Percentiles rank a stretch among this genome's conserved stretches.
Conservation (phyloP, 2,329 filamentous ascomycete genomes). For the Zelopaecilomyces penicillatus region DNA sequence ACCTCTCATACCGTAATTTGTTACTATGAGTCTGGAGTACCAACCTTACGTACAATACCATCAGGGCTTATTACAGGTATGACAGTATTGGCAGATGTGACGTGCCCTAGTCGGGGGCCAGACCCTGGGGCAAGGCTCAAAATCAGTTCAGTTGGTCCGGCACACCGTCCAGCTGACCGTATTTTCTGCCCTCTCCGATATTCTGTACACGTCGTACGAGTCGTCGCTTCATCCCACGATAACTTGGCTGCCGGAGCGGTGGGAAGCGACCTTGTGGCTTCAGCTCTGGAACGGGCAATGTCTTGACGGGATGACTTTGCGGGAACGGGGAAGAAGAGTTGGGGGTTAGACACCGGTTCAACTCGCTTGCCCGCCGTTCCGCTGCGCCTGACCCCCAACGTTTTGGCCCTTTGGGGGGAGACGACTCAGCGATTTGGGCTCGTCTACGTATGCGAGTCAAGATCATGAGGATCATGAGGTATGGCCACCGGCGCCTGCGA, state of each 20-base stretch:
- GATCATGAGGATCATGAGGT: conserved; percentile 3
- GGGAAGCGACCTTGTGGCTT: no score
- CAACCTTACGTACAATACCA: no score
- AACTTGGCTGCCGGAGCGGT: no score
- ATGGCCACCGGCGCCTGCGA: conserved; percentile 2
- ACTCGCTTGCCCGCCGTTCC: background rate
- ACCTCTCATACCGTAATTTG: no score
- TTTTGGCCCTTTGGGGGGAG: conserved; percentile 2
- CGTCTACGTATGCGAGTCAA: conserved; percentile 1
- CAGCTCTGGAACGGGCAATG: no score
- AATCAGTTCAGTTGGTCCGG: conserved; percentile 8
- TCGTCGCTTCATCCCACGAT: no score
- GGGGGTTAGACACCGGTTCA: no score
- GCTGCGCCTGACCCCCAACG: conserved; percentile 10
- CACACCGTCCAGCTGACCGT: conserved; percentile 10
- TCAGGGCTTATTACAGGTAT: no score
- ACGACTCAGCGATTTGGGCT: background rate
- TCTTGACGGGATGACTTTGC: no score
- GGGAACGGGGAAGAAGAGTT: no score
- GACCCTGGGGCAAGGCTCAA: background rate
- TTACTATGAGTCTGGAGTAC: no score
- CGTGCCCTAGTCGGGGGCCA: conserved; percentile 6
- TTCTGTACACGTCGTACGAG: no score
- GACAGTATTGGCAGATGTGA: conserved; percentile 5
- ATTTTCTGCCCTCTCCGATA: background rate